Evolutionary conservation across 2,329 filamentous ascomycete genomes (phyloP), one percentile per base, ranked within the genome.

Genomic region (Zasmidium citrigriseum): DNA sequence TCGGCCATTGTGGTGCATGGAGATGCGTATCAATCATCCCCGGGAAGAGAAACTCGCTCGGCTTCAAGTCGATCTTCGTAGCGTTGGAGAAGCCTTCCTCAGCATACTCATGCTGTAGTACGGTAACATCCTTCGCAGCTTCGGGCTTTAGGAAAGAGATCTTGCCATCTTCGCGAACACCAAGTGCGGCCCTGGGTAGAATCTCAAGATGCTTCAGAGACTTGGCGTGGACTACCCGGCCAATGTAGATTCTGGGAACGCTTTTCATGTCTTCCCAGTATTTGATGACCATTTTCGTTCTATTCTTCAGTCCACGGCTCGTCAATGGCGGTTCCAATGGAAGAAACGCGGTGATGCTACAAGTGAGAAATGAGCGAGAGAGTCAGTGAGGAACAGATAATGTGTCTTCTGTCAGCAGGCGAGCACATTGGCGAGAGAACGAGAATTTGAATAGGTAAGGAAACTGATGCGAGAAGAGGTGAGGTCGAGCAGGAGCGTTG

Each of bases 1-100:
- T 78, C 21, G 77, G 72, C 75, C 77, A 82, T 71, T 82, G 80
- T 2, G 86, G 86, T 0, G 87, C 86, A 66, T 89, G 87, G 60
- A 87, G 87, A 71, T 89, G 87, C 1, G 86, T 88, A 73, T 89
- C 86, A 54, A 89, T 75, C 65, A 86, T 82, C 46, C 84, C 83
- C 0, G 85, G 84, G 57, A 86, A 80, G 49, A 86, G 71, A 64
- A 87, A 85, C 47, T 83, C 72, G 41, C 77, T 77, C 7, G 68
- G 73, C 1, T 64, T 49, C 2, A 83, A 73, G 23, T 63, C 65
- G 29, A 67, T 68, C 24, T 75, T 45, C 21, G 58, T 47, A 22
- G 63, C 67, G 10, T 56, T 34, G 4, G 18, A 20, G 22, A 54
- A 59, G 5, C 56, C 57, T 29, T 54, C 22, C 0, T 16, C 12